Percentiles rank a stretch among this genome's conserved stretches.
Conservation (phyloP, 176 grass and related monocot species). For the Coix lacrymajobi region DNA sequence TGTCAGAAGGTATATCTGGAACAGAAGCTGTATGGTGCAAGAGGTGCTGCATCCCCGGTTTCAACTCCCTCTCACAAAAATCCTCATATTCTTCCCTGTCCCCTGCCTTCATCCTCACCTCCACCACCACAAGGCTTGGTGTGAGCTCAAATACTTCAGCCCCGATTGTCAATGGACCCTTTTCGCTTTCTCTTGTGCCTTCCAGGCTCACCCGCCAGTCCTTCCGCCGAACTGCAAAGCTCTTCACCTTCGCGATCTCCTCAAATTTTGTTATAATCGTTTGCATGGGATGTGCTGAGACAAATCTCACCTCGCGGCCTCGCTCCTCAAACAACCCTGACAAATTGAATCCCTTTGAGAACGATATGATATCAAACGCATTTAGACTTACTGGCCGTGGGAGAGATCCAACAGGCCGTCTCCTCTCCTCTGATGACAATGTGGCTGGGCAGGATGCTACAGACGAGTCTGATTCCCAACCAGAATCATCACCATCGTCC, state of each 20-base stretch:
- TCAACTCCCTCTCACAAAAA: conserved; percentile 83
- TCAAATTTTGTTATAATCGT: conserved; percentile 78
- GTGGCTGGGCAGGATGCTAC: conserved; percentile 90
- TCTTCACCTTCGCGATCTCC: conserved; percentile 83
- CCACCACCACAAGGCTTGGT: conserved; percentile 73
- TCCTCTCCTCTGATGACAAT: conserved; percentile 52
- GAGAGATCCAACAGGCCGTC: conserved; percentile 23
- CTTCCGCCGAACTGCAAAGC: conserved; percentile 69
- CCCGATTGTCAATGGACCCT: conserved; percentile 79
- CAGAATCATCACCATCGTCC: conserved; percentile 54
- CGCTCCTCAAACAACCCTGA: conserved; percentile 88
- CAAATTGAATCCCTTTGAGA: conserved; percentile 81
- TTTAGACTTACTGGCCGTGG: conserved; percentile 82
- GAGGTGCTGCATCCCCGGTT: conserved; percentile 79
- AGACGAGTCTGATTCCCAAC: conserved; percentile 87
- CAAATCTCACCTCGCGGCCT: conserved; percentile 74
- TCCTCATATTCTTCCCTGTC: conserved; percentile 83
- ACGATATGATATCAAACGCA: conserved; percentile 96
- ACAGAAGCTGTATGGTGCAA: conserved; percentile 40
- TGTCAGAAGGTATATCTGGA: conserved; percentile 50
- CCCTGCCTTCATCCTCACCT: conserved; percentile 95
- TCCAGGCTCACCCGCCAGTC: conserved; percentile 88
- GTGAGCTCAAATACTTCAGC: conserved; percentile 96
- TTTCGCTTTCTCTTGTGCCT: conserved; percentile 84
- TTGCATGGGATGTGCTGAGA: conserved; percentile 60